A percentile compares a stretch with the other conserved stretches of the same genome.
Conservation (phyloP, 164 flowering plant species). For the Tinospora cordifolia region DNA sequence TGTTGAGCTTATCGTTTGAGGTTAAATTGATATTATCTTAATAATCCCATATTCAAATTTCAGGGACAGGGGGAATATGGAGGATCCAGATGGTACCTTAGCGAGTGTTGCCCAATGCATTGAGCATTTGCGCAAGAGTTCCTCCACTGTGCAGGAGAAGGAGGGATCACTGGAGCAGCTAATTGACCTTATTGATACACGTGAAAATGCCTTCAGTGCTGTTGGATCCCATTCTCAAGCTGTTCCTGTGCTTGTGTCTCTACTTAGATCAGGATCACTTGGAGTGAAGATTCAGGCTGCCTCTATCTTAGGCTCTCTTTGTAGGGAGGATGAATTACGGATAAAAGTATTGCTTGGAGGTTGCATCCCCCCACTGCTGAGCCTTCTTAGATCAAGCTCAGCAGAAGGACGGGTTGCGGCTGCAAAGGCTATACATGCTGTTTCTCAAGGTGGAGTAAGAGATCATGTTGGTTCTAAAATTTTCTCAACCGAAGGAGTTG, state of each 20-base stretch:
- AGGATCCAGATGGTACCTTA: conserved; percentile 94
- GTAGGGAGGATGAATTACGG: conserved; percentile 89
- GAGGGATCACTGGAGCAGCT: conserved; percentile 69
- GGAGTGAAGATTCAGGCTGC: conserved; percentile 89
- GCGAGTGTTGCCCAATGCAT: conserved; percentile 99
- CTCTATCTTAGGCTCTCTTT: conserved; percentile 79
- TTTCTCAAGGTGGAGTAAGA: conserved; percentile 82
- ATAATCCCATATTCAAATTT: conserved; percentile 8
- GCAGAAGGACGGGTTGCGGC: conserved; percentile 83
- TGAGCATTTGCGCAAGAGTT: conserved; percentile 80
- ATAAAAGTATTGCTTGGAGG: conserved; percentile 95
- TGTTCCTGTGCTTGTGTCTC: conserved; percentile 91
- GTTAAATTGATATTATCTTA: not conserved
- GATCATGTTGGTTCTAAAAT: conserved; percentile 97
- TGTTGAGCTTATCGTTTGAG: not conserved
- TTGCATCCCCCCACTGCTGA: conserved; percentile 93
- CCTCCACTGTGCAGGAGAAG: conserved; percentile 79
- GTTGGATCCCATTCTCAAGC: conserved; percentile 99
- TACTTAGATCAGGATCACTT: conserved; percentile 84
- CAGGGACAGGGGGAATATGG: conserved; percentile 89
- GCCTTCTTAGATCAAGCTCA: conserved; percentile 81
- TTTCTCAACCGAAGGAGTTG: conserved; percentile 97
- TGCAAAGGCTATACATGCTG: conserved; percentile 87
- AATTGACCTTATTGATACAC: conserved; percentile 72
- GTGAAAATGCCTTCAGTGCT: conserved; percentile 92